Base-by-base conservation (phyloP, 768 basidiomycete genomes). In the Leccinum olivaceopallidum region DNA sequence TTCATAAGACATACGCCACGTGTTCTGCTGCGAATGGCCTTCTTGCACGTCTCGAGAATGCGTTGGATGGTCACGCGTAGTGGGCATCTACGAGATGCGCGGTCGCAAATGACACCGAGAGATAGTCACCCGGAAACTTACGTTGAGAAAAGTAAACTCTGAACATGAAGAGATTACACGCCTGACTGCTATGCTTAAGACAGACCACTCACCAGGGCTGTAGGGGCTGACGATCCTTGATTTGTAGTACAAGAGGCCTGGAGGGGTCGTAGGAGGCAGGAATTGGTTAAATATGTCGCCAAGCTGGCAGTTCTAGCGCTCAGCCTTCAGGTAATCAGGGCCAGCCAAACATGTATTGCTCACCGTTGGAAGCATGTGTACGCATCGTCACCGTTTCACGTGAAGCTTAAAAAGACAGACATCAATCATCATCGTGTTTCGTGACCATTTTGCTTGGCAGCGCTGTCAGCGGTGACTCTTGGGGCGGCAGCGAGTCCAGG, bases 1-100 rank as follows among this genome's bases (percentile, higher is more conserved):
- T 16, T 51, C 42, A 34, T 13, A 39, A 49, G 39, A 61, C 71
- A 52, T 68, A 72, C 69, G 28, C n/a, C 61, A 52, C 9, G 54
- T 50, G 48, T 60, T 47, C 50, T 53, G n/a, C 12, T 53, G 60
- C 16, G 63, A 26, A 55, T 60, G 36, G 6, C 44, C 52, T 28
- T 60, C 58, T 51, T 53, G 56, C 5, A 26, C 49, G 20, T 50
- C 49, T 22, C 13, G 49, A 12, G 20, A 28, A 52, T 55, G 56
- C 14, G 53, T 56, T 9, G 53, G 13, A 39, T 56, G 20, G 30
- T 54, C 54, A 9, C 36, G 28, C 62, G 64, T 58, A 8, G 48
- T 24, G 13, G 49, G 37, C 24, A 52, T 51, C 50, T 18, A 57
- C 39, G 24, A 53, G 37, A 47, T 53, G 61, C 20, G 30, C 20